Base-by-base conservation (phyloP, 371 early-diverging fungal species). In the Circinella minor region DNA sequence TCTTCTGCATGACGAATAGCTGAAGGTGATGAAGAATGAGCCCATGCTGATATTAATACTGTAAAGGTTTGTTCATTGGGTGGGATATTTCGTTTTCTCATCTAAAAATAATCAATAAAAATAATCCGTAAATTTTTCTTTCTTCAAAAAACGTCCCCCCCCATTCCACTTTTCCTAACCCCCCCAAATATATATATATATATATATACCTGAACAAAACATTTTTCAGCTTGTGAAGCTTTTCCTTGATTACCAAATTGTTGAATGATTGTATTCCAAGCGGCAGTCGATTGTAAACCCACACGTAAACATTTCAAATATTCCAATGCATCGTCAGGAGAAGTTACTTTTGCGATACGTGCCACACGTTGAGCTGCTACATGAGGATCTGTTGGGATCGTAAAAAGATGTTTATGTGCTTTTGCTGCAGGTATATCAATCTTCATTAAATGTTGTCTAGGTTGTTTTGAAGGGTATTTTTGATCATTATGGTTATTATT, bases 51-150 rank as follows among this genome's bases (percentile, higher is more conserved):
- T 11, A 81, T 27, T 71, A 81, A 62, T 18, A 71, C 72, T 13
- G 78, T 73, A 49, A 77, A 77, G 14, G 81, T 81, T n/a, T 69
- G 68, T 61, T 78, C 72, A n/a, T 78, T 81, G 18, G 81, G 81
- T 18, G 61, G 43, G 34, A 78, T 49, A 27, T 75, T 75, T 43
- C 75, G 63, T 55, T 76, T 81, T 59, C 77, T 55, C 78, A 81
- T 78, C 81, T 80, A 70, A 49, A 4, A 43, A 1, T 9, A 43
- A 43, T 39, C 4, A 39, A 6, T 6, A 6, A 2, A 6, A 43
- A 9, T 43, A 43, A 43, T 6, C 43, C 43, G 6, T 43, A 6
- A 43, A 9, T 11, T 43, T 43, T 43, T 43, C 11, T 43, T 1
- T 43, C 9, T 39, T 39, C 9, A 9, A 39, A 39, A 39, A 39